phyloP scores from a whole-genome alignment of 225 moss, liverwort and hornwort species.

The Bryum argenteum region DNA sequence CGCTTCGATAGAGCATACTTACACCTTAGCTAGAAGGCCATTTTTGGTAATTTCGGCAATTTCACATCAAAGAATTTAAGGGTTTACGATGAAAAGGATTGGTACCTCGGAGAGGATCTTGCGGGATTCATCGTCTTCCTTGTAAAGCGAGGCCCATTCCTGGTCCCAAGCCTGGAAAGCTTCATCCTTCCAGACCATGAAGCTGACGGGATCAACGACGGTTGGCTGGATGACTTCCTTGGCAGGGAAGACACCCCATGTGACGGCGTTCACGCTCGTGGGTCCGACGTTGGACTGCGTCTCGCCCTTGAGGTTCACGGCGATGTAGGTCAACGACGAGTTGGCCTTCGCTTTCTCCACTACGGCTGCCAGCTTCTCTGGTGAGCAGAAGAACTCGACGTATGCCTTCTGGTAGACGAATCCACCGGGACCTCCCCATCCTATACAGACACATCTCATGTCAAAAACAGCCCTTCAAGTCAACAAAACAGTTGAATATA shows the following conservation, averaged over 20 bases:
- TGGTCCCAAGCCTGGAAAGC: constrained; percentile 89
- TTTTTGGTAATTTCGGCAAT: no score
- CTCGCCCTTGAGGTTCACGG: constrained; percentile 87
- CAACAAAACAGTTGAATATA: neutral
- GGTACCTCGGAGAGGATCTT: constrained; percentile 75
- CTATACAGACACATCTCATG: constrained; percentile 35
- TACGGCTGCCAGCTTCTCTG: constrained; percentile 63
- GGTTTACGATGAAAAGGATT: no score
- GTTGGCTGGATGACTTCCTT: constrained; percentile 98
- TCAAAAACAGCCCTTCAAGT: neutral
- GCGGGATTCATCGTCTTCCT: constrained; percentile 64
- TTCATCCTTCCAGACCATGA: constrained; percentile 99
- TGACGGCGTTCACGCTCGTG: constrained; percentile 84
- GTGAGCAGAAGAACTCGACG: constrained; percentile 91
- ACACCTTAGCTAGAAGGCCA: no score
- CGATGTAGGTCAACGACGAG: constrained; percentile 70
- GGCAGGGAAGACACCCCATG: constrained; percentile 96
- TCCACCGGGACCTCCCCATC: constrained; percentile 97
- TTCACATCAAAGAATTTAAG: no score
- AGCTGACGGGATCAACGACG: constrained; percentile 94
- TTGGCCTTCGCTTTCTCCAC: constrained; percentile 50
- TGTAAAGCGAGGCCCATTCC: constrained; percentile 87
- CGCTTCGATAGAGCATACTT: no score
- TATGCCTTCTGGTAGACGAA: constrained; percentile 99
- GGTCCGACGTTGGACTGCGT: constrained; percentile 88